phyloP scores from a whole-genome alignment of 1,139 yeast genomes.

The Diutina rugosa region DNA sequence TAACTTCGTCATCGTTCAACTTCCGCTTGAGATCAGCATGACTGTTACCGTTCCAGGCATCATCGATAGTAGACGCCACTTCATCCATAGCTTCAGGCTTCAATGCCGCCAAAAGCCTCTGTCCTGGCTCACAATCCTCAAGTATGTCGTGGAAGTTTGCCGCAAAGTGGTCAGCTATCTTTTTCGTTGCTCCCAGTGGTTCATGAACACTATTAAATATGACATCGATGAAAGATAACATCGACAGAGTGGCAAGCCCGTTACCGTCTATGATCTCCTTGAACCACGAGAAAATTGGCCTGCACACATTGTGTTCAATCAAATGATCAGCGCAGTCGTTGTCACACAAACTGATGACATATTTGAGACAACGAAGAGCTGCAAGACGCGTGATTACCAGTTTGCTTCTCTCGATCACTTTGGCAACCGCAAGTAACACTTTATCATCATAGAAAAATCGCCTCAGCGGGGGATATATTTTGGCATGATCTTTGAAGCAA shows the following conservation, averaged over 20 bases:
- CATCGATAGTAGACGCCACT: not conserved
- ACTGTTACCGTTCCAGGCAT: not conserved
- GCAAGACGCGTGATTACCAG: conserved; percentile 47
- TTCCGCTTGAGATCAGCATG: not conserved
- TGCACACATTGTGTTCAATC: conserved; percentile 40
- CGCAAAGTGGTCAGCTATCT: not conserved
- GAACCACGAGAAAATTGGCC: conserved; percentile 37
- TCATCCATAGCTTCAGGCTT: not conserved
- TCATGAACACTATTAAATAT: conserved; percentile 10
- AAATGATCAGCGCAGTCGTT: conserved; percentile 43
- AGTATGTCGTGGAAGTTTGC: not conserved
- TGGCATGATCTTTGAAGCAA: conserved; percentile 45
- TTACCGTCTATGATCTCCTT: conserved; percentile 37
- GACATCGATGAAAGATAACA: conserved; percentile 56
- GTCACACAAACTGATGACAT: conserved; percentile 48
- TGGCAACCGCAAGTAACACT: conserved; percentile 40
- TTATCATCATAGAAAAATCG: conserved; percentile 48
- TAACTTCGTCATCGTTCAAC: not conserved
- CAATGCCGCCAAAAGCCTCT: not conserved
- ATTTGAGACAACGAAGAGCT: conserved; percentile 52
- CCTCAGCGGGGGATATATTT: conserved; percentile 37
- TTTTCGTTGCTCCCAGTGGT: not conserved
- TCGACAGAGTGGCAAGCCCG: conserved; percentile 63
- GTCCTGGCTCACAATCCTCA: not conserved
- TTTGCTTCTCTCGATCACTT: conserved; percentile 22